Percentiles rank a stretch among this genome's conserved stretches.
These are phyloP conservation scores for Strigomonas culicis DNA, from an alignment of 208 protist species.

Conservation along the genomic window DNA sequence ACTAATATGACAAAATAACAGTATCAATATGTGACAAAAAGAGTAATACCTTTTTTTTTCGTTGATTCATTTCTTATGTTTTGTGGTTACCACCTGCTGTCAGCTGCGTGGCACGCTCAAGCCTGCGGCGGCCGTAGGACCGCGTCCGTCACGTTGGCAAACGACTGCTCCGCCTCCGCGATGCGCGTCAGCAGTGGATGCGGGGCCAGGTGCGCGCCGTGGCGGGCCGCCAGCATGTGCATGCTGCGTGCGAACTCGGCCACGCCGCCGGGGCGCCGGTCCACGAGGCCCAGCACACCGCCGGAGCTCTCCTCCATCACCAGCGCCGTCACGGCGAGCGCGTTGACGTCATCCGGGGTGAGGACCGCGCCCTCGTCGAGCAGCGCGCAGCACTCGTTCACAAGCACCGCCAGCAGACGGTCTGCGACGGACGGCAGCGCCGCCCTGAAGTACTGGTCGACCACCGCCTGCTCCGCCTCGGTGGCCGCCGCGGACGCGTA, in stretches of 20 bases:
- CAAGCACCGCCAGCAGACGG: slow-evolving; percentile 54
- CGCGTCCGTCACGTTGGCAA: slow-evolving; percentile 34
- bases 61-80: neutral
- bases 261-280: slow-evolving; percentile 26
- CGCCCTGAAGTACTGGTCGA: slow-evolving; percentile 30
- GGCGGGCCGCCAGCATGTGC: slow-evolving; percentile 29
- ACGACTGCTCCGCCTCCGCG: slow-evolving; percentile 25
- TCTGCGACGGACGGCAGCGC: slow-evolving; percentile 27
- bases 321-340: slow-evolving; percentile 54
- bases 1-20: too few species aligned
- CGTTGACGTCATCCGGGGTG: slow-evolving; percentile 42
- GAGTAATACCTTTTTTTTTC: neutral
- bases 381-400: slow-evolving; percentile 60
- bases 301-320: slow-evolving; percentile 56
- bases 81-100: neutral
- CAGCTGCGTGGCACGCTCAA: neutral
- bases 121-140: slow-evolving; percentile 15
- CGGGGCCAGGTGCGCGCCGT: slow-evolving; percentile 43
- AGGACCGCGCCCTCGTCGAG: slow-evolving; percentile 38
- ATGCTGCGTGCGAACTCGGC: slow-evolving; percentile 31
- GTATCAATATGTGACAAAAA: slow-evolving; percentile 1
- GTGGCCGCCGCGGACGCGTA: neutral
- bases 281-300: slow-evolving; percentile 53
- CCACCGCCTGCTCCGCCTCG: slow-evolving; percentile 17
- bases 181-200: slow-evolving; percentile 56